Percentiles rank a stretch among this genome's conserved stretches.
These are phyloP conservation scores for Dothideomycetes sp. DNA, from an alignment of 2,329 filamentous ascomycete genomes.

Conservation along the genomic window DNA sequence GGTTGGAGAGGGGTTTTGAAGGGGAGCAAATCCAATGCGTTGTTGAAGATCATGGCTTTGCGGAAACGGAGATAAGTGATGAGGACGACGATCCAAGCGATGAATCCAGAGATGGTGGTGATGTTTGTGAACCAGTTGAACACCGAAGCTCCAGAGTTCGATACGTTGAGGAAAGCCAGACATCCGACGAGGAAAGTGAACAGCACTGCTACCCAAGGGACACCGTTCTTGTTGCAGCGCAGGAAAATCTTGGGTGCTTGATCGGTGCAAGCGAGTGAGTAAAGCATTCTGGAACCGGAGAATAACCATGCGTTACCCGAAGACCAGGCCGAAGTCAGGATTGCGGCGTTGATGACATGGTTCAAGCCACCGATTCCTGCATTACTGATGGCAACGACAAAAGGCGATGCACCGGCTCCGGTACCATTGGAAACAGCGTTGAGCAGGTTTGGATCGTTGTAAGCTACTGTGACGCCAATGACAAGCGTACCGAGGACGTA, in stretches of 20 bases:
- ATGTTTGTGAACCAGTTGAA: slow-evolving; percentile 36
- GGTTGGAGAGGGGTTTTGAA: slow-evolving; percentile 45
- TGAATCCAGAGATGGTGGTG: slow-evolving; percentile 29
- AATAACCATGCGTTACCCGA: slow-evolving; percentile 53
- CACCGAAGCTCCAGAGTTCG: slow-evolving; percentile 27
- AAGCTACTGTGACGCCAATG: slow-evolving; percentile 32
- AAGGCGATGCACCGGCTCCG: slow-evolving; percentile 39
- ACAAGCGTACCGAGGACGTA: slow-evolving; percentile 32
- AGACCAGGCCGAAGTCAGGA: slow-evolving; percentile 50
- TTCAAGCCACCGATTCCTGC: slow-evolving; percentile 33
- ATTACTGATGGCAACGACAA: slow-evolving; percentile 42
- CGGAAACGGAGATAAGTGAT: slow-evolving; percentile 45
- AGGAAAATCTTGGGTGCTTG: slow-evolving; percentile 50
- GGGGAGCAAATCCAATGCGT: slow-evolving; percentile 36
- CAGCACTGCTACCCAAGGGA: slow-evolving; percentile 44
- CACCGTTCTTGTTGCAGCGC: slow-evolving; percentile 36
- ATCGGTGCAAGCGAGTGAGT: slow-evolving; percentile 45
- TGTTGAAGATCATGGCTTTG: slow-evolving; percentile 42
- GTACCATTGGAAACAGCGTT: slow-evolving; percentile 27
- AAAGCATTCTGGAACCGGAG: slow-evolving; percentile 48
- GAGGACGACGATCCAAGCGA: slow-evolving; percentile 32
- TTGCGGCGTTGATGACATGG: slow-evolving; percentile 49
- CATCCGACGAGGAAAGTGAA: slow-evolving; percentile 32
- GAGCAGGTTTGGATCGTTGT: slow-evolving; percentile 28
- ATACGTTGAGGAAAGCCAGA: slow-evolving; percentile 30